phyloP scores from a whole-genome alignment of 164 flowering plant genomes.

The Echeveria elegans region DNA sequence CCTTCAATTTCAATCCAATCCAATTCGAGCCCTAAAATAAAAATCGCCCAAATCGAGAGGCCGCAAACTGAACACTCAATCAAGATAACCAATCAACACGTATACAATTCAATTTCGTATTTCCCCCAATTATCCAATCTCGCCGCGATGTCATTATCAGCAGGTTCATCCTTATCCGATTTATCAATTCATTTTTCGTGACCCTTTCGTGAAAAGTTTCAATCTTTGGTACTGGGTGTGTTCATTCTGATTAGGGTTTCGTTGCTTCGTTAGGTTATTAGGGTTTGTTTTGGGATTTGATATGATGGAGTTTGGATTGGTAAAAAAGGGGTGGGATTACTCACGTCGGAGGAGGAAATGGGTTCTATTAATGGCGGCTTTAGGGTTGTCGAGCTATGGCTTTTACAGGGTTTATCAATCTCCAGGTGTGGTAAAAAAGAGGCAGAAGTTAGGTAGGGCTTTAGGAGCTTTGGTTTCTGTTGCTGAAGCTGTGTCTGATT shows the following conservation, averaged over 20 bases:
- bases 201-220: not conserved
- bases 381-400: constrained; percentile 38
- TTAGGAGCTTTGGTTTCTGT: constrained; percentile 31
- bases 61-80: not conserved
- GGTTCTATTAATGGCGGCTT: constrained; percentile 31
- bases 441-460: constrained; percentile 29
- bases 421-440: constrained; percentile 34
- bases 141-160: not conserved
- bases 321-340: constrained; percentile 23
- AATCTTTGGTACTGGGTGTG: not conserved
- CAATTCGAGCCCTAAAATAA: not conserved
- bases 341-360: constrained; percentile 33
- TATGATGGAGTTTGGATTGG: constrained; percentile 30
- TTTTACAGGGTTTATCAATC: constrained; percentile 30
- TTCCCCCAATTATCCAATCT: not conserved
- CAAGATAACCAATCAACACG: constrained; percentile 1
- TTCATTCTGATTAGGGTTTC: not conserved
- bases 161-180: not conserved
- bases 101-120: no score
- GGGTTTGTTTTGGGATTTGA: not conserved
- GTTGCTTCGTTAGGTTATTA: not conserved
- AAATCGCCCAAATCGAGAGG: not conserved
- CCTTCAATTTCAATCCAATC: not conserved
- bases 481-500: constrained; percentile 40
- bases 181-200: not conserved